Conservation (phyloP, 2,329 filamentous ascomycete genomes). For the Huntiella bhutanensis region DNA sequence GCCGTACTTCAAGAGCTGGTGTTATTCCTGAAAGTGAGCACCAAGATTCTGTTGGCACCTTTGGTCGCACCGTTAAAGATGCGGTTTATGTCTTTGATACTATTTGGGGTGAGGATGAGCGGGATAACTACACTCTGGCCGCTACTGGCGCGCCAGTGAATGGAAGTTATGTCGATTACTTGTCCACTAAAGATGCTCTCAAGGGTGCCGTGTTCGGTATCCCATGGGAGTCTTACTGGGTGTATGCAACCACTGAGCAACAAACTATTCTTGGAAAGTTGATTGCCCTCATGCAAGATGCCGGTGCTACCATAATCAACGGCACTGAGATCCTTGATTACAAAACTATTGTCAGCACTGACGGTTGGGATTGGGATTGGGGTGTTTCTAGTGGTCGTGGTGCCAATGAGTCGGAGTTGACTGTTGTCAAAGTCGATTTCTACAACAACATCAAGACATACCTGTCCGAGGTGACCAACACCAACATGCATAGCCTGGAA, state of each 20-base stretch:
- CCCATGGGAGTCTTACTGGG: slow-evolving; percentile 56
- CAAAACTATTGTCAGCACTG: slow-evolving; percentile 40
- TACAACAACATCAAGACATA: slow-evolving; percentile 44
- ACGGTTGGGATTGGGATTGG: slow-evolving; percentile 60
- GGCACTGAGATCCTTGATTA: slow-evolving; percentile 48
- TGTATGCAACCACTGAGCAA: slow-evolving; percentile 36
- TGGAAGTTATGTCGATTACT: slow-evolving; percentile 35
- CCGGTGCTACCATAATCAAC: slow-evolving; percentile 51
- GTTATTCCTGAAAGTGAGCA: slow-evolving; percentile 48
- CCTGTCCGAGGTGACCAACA: slow-evolving; percentile 42
- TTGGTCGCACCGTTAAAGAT: slow-evolving; percentile 51
- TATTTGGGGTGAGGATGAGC: slow-evolving; percentile 43
- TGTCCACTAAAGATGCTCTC: slow-evolving; percentile 34
- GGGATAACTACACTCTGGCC: slow-evolving; percentile 46
- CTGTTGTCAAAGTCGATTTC: slow-evolving; percentile 52
- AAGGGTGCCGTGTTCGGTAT: slow-evolving; percentile 47
- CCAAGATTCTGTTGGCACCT: slow-evolving; percentile 49
- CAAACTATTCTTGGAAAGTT: slow-evolving; percentile 27
- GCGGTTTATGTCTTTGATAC: slow-evolving; percentile 46
- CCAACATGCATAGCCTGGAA: slow-evolving; percentile 36
- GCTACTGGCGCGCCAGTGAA: slow-evolving; percentile 34
- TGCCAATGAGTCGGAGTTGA: slow-evolving; percentile 57
- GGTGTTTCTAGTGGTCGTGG: slow-evolving; percentile 36
- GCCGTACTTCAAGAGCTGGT: slow-evolving; percentile 43
- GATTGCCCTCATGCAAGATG: slow-evolving; percentile 28